These are phyloP conservation scores for Magnusiomyces suaveolens DNA, from an alignment of 1,139 yeast genomes.

Conservation along the genomic window DNA sequence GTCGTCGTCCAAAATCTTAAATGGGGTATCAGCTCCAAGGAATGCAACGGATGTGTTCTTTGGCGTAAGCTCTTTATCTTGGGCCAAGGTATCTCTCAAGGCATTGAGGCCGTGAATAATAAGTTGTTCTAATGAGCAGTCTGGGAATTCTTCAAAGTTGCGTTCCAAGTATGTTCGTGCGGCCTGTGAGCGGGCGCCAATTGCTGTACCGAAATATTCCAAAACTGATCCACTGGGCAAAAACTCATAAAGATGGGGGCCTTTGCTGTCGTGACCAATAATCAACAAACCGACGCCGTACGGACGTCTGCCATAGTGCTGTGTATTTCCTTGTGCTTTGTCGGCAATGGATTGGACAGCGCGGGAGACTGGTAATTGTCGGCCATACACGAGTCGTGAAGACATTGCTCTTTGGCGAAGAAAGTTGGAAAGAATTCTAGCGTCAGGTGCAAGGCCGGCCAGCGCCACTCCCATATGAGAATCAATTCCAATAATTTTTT, in stretches of 20 bases:
- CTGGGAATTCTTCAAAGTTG: conserved; percentile 57
- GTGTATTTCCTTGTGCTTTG: conserved; percentile 95
- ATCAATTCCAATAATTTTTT: conserved; percentile 84
- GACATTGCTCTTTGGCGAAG: conserved; percentile 88
- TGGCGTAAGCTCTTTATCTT: conserved; percentile 80
- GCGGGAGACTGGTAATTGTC: conserved; percentile 76
- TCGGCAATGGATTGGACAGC: conserved; percentile 87
- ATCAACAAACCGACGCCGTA: conserved; percentile 81
- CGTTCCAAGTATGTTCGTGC: conserved; percentile 94
- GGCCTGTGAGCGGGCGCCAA: conserved; percentile 98
- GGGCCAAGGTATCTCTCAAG: conserved; percentile 84
- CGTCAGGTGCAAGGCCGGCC: conserved; percentile 98
- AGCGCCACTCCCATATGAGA: conserved; percentile 90
- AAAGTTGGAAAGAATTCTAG: conserved; percentile 80
- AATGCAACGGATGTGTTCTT: conserved; percentile 85
- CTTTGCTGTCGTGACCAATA: conserved; percentile 89
- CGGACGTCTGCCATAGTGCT: conserved; percentile 91
- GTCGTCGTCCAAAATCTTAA: conserved; percentile 77
- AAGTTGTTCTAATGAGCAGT: conserved; percentile 58
- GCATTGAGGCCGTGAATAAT: conserved; percentile 85
- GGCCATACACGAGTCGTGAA: conserved; percentile 73
- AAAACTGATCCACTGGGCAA: conserved; percentile 91
- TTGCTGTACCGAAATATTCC: conserved; percentile 88
- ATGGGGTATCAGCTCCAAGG: conserved; percentile 71
- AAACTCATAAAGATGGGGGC: conserved; percentile 90